Base-by-base conservation (phyloP, 1,284 basidiomycete species). In the Lentinula novae-zelandiae region DNA sequence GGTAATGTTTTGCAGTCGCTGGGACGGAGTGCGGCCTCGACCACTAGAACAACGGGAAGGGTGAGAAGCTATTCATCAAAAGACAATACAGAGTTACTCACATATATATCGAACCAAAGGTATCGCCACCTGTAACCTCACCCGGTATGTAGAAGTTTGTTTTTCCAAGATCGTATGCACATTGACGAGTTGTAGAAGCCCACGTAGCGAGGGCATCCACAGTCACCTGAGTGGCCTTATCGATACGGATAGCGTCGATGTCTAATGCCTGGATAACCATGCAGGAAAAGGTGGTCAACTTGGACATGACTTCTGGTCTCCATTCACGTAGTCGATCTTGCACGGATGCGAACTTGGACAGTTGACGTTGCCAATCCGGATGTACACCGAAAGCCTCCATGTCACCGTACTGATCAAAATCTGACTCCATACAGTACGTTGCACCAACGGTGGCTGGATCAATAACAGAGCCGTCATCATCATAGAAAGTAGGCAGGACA, bases 311-410 rank as follows among this genome's bases (percentile, higher is more conserved):
- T 2, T 39, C 20, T n/a, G 64, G 60, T 22, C 86, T 84, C 94
- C 94, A 91, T 72, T 91, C 89, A 52, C 88, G 79, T 51, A 96
- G 82, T 82, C 94, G 92, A 73, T 96, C 94, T 71, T 96, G 94
- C 3, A 96, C 94, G 59, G 93, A 95, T 40, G 94, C 93, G 74
- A 96, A 96, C 73, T 96, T 96, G 67, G 92, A 86, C 36, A 96
- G 77, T 73, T 96, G 92, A 83, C 94, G 93, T 70, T 96, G 83
- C 91, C 90, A 95, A 73, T 93, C 90, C n/a, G 89, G 89, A 69
- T 92, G 93, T 39, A 96, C 93, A 88, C 94, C 94, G 72, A 96
- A 96, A 63, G 94, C 94, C 73, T 96, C 94, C 82, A 93, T 92
- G 75, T 96, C 94, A 64, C 94, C 94, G 67, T 91, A 96, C 64